Base-by-base conservation (phyloP, 1,139 yeast species). In the Pichia inconspicua region DNA sequence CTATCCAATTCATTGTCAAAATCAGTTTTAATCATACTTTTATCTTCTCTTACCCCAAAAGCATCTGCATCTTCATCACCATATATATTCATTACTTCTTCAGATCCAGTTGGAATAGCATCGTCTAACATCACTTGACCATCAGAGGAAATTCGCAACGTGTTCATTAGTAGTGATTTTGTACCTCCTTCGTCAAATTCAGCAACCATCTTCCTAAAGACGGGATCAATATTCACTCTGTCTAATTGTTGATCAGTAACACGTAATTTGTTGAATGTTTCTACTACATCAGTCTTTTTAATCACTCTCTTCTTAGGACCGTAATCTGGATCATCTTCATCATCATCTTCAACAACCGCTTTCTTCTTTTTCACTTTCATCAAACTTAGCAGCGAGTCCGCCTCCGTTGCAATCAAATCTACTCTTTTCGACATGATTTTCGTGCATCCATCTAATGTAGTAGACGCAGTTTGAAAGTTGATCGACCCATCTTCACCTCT, bases 121-220 rank as follows among this genome's bases (percentile, higher is more conserved):
- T 48, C 48, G 42, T 49, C 49, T 9, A 49, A 39, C 19, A 44
- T 19, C 3, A 84, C 78, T 47, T 84, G 64, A 0, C 89, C 87
- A 1, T 71, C 62, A 5, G 66, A 54, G 56, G 82, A 85, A 19
- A 82, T 73, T 47, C 70, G 70, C 48, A 90, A 72, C 1, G 90
- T 80, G 57, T 88, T 89, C 58, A 88, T 67, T 45, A 90, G 68
- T 49, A 90, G 69, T 47, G 95, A 85, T 59, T 84, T 87, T 10
- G 97, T 90, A 6, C 97, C 97, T 36, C 97, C 96, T 67, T 90
- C 96, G 64, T 90, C 97, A 60, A 89, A 90, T 53, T 89, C 96
- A 0, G 96, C 87, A 44, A 90, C 72, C 45, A 95, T 90, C 59
- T 88, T 88, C 54, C 87, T 84, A 66, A 90, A 88, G 45, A 90